These are phyloP conservation scores for Chrysoporthe deuterocubensis DNA, from an alignment of 2,329 filamentous ascomycete genomes.

Conservation along the genomic window DNA sequence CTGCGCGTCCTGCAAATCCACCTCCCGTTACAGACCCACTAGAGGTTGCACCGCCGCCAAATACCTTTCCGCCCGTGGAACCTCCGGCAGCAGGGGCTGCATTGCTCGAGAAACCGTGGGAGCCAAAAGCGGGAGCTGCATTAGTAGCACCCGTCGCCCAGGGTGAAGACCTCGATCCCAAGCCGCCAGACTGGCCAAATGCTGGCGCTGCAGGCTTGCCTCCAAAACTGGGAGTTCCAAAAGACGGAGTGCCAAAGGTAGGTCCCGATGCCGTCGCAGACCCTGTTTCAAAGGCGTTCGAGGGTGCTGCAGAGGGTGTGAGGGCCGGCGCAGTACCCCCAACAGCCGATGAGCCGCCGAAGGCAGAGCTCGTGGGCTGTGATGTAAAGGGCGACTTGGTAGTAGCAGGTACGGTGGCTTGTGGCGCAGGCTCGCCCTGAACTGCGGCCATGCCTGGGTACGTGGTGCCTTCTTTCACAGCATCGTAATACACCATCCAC, in stretches of 20 bases:
- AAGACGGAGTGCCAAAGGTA: constrained; percentile 27
- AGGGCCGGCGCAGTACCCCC: constrained; percentile 44
- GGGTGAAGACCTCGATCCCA: constrained; percentile 56
- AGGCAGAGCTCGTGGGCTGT: constrained; percentile 27
- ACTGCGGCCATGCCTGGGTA: constrained; percentile 71
- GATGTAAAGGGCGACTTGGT: constrained; percentile 39
- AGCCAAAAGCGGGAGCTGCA: constrained; percentile 56
- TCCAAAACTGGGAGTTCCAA: constrained; percentile 41
- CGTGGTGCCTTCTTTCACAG: constrained; percentile 72
- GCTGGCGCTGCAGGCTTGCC: constrained; percentile 40
- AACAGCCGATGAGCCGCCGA: constrained; percentile 44
- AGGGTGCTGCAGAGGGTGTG: constrained; percentile 32
- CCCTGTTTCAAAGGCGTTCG: constrained; percentile 46
- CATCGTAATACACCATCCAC: constrained; percentile 92
- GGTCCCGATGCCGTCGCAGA: neutral
- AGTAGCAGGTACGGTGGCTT: constrained; percentile 40
- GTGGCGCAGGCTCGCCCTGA: constrained; percentile 43
- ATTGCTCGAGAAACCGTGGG: constrained; percentile 51
- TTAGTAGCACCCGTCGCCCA: constrained; percentile 51
- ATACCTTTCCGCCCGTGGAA: constrained; percentile 39
- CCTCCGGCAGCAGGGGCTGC: constrained; percentile 42
- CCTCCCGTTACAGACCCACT: constrained; percentile 38
- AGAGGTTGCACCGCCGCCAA: constrained; percentile 39
- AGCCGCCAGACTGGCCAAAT: constrained; percentile 55
- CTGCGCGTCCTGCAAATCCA: constrained; percentile 60